These are phyloP conservation scores for Nicotiana otophora DNA, from an alignment of 257 asterid genomes.

Conservation along the genomic window DNA sequence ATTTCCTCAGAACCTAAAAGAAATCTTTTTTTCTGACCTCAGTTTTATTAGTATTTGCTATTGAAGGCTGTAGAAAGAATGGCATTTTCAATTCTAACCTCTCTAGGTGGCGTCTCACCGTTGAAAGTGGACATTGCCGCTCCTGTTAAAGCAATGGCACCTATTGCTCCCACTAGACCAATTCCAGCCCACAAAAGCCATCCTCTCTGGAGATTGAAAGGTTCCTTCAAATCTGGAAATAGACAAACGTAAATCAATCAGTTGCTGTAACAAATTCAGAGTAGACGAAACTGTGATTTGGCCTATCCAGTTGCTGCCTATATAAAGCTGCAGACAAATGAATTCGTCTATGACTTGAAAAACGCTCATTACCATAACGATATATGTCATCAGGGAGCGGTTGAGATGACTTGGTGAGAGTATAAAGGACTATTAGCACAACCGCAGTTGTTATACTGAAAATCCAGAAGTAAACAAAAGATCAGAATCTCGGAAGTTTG, in stretches of 20 bases:
- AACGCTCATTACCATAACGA: constrained; percentile 60
- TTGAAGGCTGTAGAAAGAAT: not conserved
- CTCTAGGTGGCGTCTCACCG: constrained; percentile 78
- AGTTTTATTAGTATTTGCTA: not conserved
- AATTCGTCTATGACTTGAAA: not conserved
- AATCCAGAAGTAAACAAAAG: not conserved
- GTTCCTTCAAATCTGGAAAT: constrained; percentile 70
- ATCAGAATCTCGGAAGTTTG: not conserved
- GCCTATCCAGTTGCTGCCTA: not conserved
- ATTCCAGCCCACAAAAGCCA: constrained; percentile 95
- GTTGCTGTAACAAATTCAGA: not conserved
- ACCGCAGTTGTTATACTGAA: constrained; percentile 75
- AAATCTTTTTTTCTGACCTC: not conserved
- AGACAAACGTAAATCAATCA: constrained; percentile 7
- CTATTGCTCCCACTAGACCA: constrained; percentile 83
- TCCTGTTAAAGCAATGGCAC: constrained; percentile 73
- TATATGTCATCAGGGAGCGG: constrained; percentile 89
- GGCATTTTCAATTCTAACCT: constrained; percentile 46
- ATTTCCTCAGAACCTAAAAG: not conserved
- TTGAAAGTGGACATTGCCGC: constrained; percentile 59
- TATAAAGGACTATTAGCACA: constrained; percentile 74
- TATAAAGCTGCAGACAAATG: not conserved
- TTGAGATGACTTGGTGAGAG: constrained; percentile 78
- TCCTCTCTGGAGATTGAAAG: constrained; percentile 78
- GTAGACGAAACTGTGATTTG: not conserved